Evolutionary conservation across 495 filamentous ascomycete genomes (phyloP).

Genomic region (Cryomyces antarcticus): DNA sequence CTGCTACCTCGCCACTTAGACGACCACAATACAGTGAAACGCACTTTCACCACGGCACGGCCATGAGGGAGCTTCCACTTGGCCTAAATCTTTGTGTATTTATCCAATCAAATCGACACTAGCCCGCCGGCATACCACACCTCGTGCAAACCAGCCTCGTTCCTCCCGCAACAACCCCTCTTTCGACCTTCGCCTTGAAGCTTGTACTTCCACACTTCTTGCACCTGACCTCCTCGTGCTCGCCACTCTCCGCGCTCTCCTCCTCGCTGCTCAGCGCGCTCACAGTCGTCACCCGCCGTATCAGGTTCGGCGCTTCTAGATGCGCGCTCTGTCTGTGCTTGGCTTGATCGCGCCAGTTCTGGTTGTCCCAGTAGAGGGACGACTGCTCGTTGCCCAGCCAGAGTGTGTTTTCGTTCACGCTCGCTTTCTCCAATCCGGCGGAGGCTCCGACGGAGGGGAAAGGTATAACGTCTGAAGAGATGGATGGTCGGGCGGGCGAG

Average conservation of each 20-base stretch:
- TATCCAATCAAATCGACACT: too few species aligned
- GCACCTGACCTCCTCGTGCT: conserved; percentile 26
- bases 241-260: conserved; percentile 4
- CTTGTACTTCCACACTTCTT: conserved; percentile 27
- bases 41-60: too few species aligned
- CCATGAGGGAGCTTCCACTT: too few species aligned
- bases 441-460: conserved; percentile 1
- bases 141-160: conserved; percentile 33
- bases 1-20: too few species aligned
- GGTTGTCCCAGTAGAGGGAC: conserved; percentile 3
- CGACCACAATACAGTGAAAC: too few species aligned
- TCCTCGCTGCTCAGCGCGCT: conserved; percentile 2
- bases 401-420: not conserved
- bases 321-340: not conserved
- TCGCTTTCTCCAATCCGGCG: not conserved
- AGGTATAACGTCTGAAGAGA: not conserved
- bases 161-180: conserved; percentile 26
- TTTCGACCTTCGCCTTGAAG: conserved; percentile 30
- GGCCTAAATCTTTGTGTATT: too few species aligned
- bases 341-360: conserved; percentile 1
- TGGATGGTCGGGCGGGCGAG: not conserved
- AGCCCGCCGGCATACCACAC: conserved; percentile 21
- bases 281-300: not conserved
- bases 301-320: not conserved
- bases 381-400: not conserved